Evolutionary conservation across 2,329 filamentous ascomycete genomes (phyloP), one percentile per base, ranked within the genome.

Genomic region (Clarireedia hainanense): DNA sequence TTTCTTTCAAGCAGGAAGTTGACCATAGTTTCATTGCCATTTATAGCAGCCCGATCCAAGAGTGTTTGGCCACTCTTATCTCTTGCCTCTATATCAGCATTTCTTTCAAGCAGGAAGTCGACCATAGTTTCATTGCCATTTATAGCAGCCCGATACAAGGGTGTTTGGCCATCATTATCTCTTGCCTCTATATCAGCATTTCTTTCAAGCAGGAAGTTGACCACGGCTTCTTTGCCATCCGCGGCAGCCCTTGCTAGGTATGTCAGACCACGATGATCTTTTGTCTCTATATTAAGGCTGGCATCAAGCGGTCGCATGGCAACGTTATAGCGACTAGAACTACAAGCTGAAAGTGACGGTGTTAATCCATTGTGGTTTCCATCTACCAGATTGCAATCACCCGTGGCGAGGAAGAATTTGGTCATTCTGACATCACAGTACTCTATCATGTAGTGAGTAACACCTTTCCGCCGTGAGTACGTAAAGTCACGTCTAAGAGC

Each of bases 341-440:
- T 6, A n/a, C 36, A 47, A 43, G 58, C 56, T 30, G 24, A 57
- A 39, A 23, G 39, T 14, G 60, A 49, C n/a, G 59, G 55, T 17
- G 55, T 64, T 34, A 40, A 42, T 23, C 24, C 34, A 14, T 9
- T 5, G 4, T 47, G 10, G 57, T 1, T 23, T 61, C 0, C 20
- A 20, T 56, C 2, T 4, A 17, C 4, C 3, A 14, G 30, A 14
- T 34, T n/a, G 6, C 0, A 7, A 15, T 47, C 9, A 4, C 17
- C 9, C 12, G 6, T 47, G 7, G 10, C 6, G 52, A 26, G 12
- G 2, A 20, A 4, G 10, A 54, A 43, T 4, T 7, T 1, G 39
- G 58, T 17, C 0, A 61, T 6, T 23, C 56, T 24, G 49, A 60
- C 57, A 6, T 60, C 42, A 5, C 57, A 53, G 2, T 48, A 14